Base-by-base conservation (phyloP, 2,329 filamentous ascomycete genomes). In the Incumbomyces delicatus region DNA sequence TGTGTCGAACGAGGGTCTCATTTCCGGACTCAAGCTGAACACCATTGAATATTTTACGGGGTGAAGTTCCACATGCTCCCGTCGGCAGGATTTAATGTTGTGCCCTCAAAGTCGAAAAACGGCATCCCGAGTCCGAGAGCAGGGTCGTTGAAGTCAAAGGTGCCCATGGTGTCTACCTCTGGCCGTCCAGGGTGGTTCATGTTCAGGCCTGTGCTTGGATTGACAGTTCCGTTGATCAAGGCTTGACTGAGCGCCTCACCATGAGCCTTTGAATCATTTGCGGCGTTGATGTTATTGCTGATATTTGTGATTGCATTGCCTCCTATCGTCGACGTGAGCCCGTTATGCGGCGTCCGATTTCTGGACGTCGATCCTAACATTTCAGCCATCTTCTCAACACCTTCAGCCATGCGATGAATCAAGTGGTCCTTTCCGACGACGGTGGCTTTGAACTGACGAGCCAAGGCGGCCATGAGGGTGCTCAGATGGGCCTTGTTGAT, bases 351-450 rank as follows among this genome's bases (percentile, higher is more conserved):
- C 17, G 43, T 40, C 14, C 34, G 16, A 13, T 38, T 13, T 18
- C 36, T 20, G 4, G 44, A 37, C n/a, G 27, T n/a, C 6, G 33
- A 22, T 18, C 30, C 53, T 2, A 58, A 32, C 34, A 46, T 56
- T 34, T 58, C 56, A 6, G 56, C 54, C 61, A 62, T 61, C 35
- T 61, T 62, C 41, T 61, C 54, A 11, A 63, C 46, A 3, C 61
- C 60, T 8, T 58, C 54, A 13, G 59, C 60, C 55, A 62, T 62
- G 34, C 60, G 51, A 35, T 62, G 59, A 17, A 61, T 59, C 17
- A 63, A 51, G 44, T 63, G 61, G 32, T 62, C 57, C 36, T 57
- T 58, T 4, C 58, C 58, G 14, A 60, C 58, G 10, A 57, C 54
- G 12, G 54, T 58, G 12, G 49, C 38, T 29, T 58, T 57, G 49